Evolutionary conservation across 257 asterid genomes (phyloP).

Genomic region (Nicotiana tomentosiformis): DNA sequence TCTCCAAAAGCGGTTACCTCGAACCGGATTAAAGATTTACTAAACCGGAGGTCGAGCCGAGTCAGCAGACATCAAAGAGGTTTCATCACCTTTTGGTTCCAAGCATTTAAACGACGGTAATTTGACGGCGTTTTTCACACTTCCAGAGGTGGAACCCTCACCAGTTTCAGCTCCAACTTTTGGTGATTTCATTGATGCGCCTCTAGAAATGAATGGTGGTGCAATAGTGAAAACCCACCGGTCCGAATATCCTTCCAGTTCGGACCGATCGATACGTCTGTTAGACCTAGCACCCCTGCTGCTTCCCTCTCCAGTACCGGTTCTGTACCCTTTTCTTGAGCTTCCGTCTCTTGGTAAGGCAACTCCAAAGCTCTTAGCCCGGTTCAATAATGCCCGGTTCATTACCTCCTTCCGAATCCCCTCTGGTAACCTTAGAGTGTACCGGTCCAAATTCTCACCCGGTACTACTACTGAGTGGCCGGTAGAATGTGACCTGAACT

Average conservation of each 20-base stretch:
- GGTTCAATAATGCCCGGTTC: slow-evolving; percentile 51
- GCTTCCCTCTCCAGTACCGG: slow-evolving; percentile 52
- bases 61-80: slow-evolving; percentile 23
- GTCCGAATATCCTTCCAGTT: slow-evolving; percentile 45
- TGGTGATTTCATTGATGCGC: slow-evolving; percentile 46
- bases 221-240: slow-evolving; percentile 43
- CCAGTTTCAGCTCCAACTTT: slow-evolving; percentile 38
- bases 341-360: slow-evolving; percentile 37
- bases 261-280: slow-evolving; percentile 34
- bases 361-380: slow-evolving; percentile 37
- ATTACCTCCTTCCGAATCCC: slow-evolving; percentile 65
- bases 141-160: slow-evolving; percentile 34
- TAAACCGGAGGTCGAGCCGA: slow-evolving; percentile 40
- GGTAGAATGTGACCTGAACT: slow-evolving; percentile 83
- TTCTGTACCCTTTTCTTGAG: slow-evolving; percentile 37
- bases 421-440: slow-evolving; percentile 59
- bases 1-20: background rate
- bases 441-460: slow-evolving; percentile 62
- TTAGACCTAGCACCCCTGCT: slow-evolving; percentile 32
- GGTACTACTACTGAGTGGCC: slow-evolving; percentile 81
- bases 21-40: background rate
- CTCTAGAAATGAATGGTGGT: slow-evolving; percentile 40
- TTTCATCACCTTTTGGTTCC: slow-evolving; percentile 63
- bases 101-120: slow-evolving; percentile 64
- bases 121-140: slow-evolving; percentile 26